Percentiles rank a stretch among this genome's conserved stretches.
phyloP scores from a whole-genome alignment of 768 basidiomycete species.

The Kwoniella sp. region DNA sequence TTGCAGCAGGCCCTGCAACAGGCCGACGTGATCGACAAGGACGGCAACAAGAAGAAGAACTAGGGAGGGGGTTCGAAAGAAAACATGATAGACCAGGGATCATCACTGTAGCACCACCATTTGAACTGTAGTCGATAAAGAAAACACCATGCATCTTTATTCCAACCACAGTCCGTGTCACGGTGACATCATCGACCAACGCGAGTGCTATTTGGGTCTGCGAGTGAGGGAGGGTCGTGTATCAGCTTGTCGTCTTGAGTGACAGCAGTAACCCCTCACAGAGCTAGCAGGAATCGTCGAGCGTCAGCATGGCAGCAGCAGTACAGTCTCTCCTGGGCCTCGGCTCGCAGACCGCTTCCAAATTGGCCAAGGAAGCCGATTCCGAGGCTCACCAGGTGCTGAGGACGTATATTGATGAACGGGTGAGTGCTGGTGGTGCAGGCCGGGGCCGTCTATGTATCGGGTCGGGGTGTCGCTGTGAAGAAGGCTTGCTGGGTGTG shows the following conservation, averaged over 20 bases:
- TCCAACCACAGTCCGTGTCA: not conserved
- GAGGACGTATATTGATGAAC: slow-evolving; percentile 16
- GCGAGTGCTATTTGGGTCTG: not conserved
- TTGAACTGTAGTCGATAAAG: not conserved
- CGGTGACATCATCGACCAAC: not conserved
- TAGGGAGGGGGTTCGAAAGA: too few relatives aligned
- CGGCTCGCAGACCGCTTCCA: slow-evolving; percentile 53
- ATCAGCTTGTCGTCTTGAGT: not conserved
- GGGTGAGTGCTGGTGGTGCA: slow-evolving; percentile 9
- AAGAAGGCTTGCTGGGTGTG: not conserved
- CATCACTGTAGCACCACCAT: not conserved
- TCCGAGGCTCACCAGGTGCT: slow-evolving; percentile 70
- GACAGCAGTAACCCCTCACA: not conserved
- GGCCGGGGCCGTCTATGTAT: too few relatives aligned
- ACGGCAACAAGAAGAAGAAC: slow-evolving; percentile 34
- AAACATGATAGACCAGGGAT: too few relatives aligned
- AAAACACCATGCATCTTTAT: slow-evolving; percentile 4
- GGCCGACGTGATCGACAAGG: slow-evolving; percentile 33
- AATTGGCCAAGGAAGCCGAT: slow-evolving; percentile 68
- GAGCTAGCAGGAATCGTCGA: not conserved
- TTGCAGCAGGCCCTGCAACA: slow-evolving; percentile 36
- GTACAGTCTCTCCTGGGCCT: slow-evolving; percentile 11
- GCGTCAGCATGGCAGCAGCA: slow-evolving; percentile 6
- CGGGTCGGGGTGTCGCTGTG: not conserved
- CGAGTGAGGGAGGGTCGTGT: not conserved